Base-by-base conservation (phyloP, 2,329 filamentous ascomycete species). In the Fusarium concolor region DNA sequence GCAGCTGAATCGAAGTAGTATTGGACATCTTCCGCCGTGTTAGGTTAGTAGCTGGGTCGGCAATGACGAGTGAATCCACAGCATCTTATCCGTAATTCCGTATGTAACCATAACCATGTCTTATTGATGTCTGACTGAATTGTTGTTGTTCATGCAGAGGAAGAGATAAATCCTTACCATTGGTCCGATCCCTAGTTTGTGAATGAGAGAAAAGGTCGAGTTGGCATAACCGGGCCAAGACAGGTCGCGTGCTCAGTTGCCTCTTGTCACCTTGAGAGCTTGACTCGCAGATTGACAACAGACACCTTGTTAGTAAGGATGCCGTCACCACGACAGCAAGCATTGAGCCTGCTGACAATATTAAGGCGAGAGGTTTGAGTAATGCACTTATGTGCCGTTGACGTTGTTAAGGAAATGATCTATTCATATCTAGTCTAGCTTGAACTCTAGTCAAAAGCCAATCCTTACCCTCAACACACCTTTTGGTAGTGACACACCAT, bases 331-430 rank as follows among this genome's bases (percentile, higher is more conserved):
- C 41, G 15, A 37, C 4, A 50, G 28, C 52, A 67, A 35, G 45
- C 44, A 58, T 51, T 52, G 65, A 37, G 22, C 35, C 24, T 56
- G 20, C 29, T 46, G 9, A 20, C 20, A 24, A 53, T 26, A 37
- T 47, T 33, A 35, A 56, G 33, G 60, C 56, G 54, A 24, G 41
- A 50, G 33, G 29, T 33, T 38, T 29, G 47, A 63, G 43, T n/a
- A 64, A 57, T n/a, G 35, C 28, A 44, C 15, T 28, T 18, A 26
- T 24, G 15, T 44, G 31, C 20, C 24, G 20, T 33, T 18, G 29
- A 20, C 22, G 35, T 63, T 68, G 49, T 65, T 69, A 44, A 43
- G 66, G 65, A 29, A 54, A 68, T 62, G 52, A 35, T 56, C 39
- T 46, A 50, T 62, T 39, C 41, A n/a, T 52, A 62, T 63, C 52